phyloP scores from a whole-genome alignment of 441 rosid genomes.

The Adansonia rubrostipa region DNA sequence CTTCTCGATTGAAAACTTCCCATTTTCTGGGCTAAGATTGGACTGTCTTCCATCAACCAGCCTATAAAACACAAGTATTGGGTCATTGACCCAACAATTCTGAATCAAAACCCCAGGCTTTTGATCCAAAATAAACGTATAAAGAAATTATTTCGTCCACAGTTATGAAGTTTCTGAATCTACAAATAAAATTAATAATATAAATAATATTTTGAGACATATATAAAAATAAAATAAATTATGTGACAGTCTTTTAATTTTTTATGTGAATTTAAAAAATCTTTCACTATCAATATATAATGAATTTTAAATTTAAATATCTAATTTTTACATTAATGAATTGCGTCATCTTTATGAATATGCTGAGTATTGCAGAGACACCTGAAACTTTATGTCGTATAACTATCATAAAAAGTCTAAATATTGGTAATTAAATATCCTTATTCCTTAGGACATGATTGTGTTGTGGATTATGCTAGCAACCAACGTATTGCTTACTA shows the following conservation, averaged over 20 bases:
- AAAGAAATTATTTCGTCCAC: no score
- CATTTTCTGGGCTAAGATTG: background rate
- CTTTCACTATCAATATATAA: no score
- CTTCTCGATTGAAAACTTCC: background rate
- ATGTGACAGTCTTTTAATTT: no score
- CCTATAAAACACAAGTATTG: background rate
- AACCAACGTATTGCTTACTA: background rate
- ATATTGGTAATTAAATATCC: background rate
- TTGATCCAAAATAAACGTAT: background rate
- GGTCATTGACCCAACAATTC: background rate
- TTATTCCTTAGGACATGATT: background rate
- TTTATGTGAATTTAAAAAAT: no score
- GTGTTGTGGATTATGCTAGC: background rate
- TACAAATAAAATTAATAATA: no score
- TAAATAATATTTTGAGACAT: no score
- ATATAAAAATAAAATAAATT: no score
- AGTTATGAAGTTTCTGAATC: no score
- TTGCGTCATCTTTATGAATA: constrained; percentile 1
- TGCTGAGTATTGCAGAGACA: no score
- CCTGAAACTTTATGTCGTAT: no score
- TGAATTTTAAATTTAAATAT: no score
- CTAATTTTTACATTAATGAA: background rate
- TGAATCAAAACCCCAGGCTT: no score
- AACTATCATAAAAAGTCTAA: constrained; percentile 23
- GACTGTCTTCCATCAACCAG: background rate